A percentile compares a stretch with the other conserved stretches of the same genome.
These are phyloP conservation scores for Trebouxia sp. DNA, from an alignment of 139 green algal species.

Conservation along the genomic window DNA sequence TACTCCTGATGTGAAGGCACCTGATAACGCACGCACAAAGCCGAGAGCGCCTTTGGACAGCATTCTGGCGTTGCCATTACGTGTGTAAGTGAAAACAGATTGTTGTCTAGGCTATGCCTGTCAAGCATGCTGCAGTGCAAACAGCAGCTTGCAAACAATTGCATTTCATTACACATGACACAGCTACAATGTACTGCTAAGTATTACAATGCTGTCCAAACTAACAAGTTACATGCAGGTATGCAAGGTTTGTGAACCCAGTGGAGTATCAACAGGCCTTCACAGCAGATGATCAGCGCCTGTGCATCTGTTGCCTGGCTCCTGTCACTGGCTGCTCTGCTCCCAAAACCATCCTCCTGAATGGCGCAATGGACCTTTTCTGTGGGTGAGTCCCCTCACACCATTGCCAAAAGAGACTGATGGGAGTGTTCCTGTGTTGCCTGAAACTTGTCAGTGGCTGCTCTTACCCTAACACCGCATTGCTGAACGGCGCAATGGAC, in stretches of 20 bases:
- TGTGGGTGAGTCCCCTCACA: slow-evolving; percentile 30
- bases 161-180: too few species aligned
- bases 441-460: slow-evolving; percentile 35
- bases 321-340: slow-evolving; percentile 33
- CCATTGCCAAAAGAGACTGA: too few species aligned
- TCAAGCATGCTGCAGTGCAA: too few species aligned
- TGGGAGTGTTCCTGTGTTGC: slow-evolving; percentile 73
- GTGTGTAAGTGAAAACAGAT: too few species aligned
- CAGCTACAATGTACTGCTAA: too few species aligned
- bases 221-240: neutral
- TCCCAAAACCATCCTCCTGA: slow-evolving; percentile 44
- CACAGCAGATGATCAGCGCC: slow-evolving; percentile 36
- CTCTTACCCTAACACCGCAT: slow-evolving; percentile 30
- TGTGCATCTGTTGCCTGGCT: slow-evolving; percentile 68
- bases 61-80: too few species aligned
- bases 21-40: too few species aligned
- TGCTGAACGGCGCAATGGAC: slow-evolving; percentile 51
- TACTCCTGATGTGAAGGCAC: too few species aligned
- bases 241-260: slow-evolving; percentile 30
- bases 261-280: slow-evolving; percentile 67
- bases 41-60: too few species aligned
- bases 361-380: slow-evolving; percentile 60
- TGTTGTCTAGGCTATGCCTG: too few species aligned
- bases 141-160: too few species aligned
- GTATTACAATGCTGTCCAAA: neutral